Percentiles rank a stretch among this genome's conserved stretches.
phyloP scores from a whole-genome alignment of 768 basidiomycete species.

The Pleurotus tuber-regium region DNA sequence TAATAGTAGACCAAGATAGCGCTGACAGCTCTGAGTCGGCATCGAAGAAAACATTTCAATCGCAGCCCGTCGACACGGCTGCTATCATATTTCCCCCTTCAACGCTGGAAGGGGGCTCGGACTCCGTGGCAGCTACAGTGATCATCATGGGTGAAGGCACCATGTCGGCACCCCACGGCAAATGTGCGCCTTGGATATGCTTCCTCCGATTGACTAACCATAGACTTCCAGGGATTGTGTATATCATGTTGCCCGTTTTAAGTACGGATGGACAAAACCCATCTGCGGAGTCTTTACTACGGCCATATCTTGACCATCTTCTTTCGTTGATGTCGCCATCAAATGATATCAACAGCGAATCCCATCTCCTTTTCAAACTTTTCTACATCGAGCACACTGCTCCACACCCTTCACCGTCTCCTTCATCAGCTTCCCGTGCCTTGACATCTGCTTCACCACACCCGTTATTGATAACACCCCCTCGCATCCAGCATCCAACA shows the following conservation, averaged over 20 bases:
- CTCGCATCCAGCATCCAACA: constrained; percentile 35
- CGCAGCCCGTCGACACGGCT: constrained; percentile 51
- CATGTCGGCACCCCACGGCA: constrained; percentile 69
- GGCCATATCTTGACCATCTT: constrained; percentile 56
- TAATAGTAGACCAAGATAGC: constrained; percentile 20
- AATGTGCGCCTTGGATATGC: constrained; percentile 48
- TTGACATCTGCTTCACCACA: too few relatives aligned
- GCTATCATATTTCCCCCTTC: constrained; percentile 76
- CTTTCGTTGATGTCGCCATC: constrained; percentile 28
- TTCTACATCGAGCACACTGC: constrained; percentile 51
- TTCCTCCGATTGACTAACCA: constrained; percentile 13
- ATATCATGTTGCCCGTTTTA: constrained; percentile 51
- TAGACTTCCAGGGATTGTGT: constrained; percentile 49
- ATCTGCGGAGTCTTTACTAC: constrained; percentile 40
- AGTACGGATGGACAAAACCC: constrained; percentile 10
- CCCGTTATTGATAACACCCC: constrained; percentile 21
- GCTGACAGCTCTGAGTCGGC: constrained; percentile 19
- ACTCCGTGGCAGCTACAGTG: constrained; percentile 52
- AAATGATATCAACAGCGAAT: constrained; percentile 18
- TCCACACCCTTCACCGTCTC: constrained; percentile 5
- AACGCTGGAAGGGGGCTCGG: constrained; percentile 48
- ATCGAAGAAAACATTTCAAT: constrained; percentile 12
- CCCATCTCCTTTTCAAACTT: constrained; percentile 45
- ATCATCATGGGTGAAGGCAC: constrained; percentile 72
- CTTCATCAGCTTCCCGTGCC: constrained; percentile 29